Base-by-base conservation (phyloP, 2,329 filamentous ascomycete species). In the Xylariaceae sp. region DNA sequence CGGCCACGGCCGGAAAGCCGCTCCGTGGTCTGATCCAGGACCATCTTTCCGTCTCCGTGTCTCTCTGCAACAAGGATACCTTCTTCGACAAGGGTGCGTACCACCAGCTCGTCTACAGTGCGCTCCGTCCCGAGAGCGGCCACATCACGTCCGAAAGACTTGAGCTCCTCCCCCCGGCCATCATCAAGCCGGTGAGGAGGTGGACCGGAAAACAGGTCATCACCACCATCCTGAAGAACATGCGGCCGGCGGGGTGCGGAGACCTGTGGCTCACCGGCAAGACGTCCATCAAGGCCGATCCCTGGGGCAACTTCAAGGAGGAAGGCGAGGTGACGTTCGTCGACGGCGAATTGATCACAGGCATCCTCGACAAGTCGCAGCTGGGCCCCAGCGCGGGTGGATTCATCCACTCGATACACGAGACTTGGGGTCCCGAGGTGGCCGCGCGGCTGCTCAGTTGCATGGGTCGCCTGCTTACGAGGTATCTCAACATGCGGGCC, bases 151-250 rank as follows among this genome's bases (percentile, higher is more conserved):
- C 81, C 15, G 88, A 94, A 28, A 78, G 85, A 44, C 84, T 98
- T 37, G 76, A 88, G 56, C 81, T 89, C 23, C 71, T 97, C 1
- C 73, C 81, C 8, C 92, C 92, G 3, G 81, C 88, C 2, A 72
- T 97, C 29, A 70, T 89, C 51, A 94, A 89, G 59, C 92, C 92
- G 0, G 74, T 74, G 28, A 74, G 78, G 19, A 68, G 88, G 38
- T 98, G 92, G 92, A 97, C 89, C 2, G 92, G 92, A 48, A 98
- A 98, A 66, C 92, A 98, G 59, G 74, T 98, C 33, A 85, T 98
- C 46, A 90, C 87, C 3, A 95, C 88, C 1, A 84, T 98, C 6
- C 66, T 98, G 40, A 88, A 88, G 63, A 98, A 98, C 57, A 89
- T 97, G 52, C 84, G 79, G 47, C 92, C 92, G 1, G 64, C 73